Conservation (phyloP, 192 early-diverging fungal genomes). For the Phycomyces nitens region DNA sequence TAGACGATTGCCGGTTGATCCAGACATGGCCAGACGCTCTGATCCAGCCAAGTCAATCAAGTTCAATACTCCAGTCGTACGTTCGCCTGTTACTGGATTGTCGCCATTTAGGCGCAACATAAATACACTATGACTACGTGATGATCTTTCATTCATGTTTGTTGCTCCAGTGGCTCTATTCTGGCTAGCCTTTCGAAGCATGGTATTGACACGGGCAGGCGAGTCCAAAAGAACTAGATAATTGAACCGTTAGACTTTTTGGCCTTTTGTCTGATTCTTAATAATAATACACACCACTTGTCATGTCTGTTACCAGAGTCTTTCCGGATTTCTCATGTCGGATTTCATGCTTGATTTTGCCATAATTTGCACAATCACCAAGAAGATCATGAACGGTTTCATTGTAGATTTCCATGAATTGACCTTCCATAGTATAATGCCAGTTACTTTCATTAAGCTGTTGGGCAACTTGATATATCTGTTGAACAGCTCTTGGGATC, state of each 20-base stretch:
- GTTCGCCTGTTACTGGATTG: constrained; percentile 73
- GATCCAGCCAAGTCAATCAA: constrained; percentile 95
- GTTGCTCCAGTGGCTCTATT: constrained; percentile 92
- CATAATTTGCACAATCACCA: constrained; percentile 33
- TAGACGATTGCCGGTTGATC: constrained; percentile 82
- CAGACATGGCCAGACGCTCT: constrained; percentile 79
- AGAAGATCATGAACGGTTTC: constrained; percentile 87
- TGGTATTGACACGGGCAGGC: constrained; percentile 65
- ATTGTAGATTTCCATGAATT: constrained; percentile 97
- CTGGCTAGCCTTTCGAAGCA: constrained; percentile 71
- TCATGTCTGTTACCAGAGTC: constrained; percentile 76
- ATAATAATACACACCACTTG: constrained; percentile 41
- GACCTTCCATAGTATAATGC: constrained; percentile 83
- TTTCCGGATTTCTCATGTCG: constrained; percentile 74
- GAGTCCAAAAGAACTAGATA: constrained; percentile 64
- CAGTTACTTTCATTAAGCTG: constrained; percentile 75
- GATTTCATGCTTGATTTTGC: constrained; percentile 77
- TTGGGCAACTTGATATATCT: constrained; percentile 80
- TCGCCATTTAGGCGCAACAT: constrained; percentile 72
- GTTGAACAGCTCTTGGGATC: constrained; percentile 90
- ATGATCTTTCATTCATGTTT: constrained; percentile 90
- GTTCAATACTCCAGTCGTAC: constrained; percentile 75
- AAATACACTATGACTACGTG: constrained; percentile 92
- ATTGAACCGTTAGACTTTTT: no score
- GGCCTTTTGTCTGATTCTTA: no score